A percentile compares a stretch with the other conserved stretches of the same genome.
Conservation (phyloP, 768 basidiomycete species). For the Calocybe gangraenosa region DNA sequence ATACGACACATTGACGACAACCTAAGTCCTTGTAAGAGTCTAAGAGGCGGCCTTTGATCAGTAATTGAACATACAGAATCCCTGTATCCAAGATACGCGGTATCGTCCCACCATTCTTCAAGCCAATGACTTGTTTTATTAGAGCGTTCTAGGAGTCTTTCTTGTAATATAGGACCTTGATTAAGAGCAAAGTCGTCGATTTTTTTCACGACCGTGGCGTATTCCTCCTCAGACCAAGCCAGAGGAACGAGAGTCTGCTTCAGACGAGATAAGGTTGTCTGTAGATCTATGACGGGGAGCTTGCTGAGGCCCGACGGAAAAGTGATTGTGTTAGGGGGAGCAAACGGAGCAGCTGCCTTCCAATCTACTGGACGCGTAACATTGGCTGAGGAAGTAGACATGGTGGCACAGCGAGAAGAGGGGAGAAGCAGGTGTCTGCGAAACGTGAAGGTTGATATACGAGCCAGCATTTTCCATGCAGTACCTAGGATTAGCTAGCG, state of each 20-base stretch:
- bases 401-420: slow-evolving; percentile 7
- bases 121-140: slow-evolving; percentile 73
- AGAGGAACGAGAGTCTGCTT: slow-evolving; percentile 72
- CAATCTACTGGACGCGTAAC: slow-evolving; percentile 49
- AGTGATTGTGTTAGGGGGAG: slow-evolving; percentile 49
- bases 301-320: slow-evolving; percentile 61
- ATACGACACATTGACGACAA: slow-evolving; percentile 91
- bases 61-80: slow-evolving; percentile 57
- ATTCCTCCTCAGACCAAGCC: slow-evolving; percentile 60
- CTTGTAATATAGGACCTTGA: slow-evolving; percentile 57
- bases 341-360: slow-evolving; percentile 67
- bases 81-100: slow-evolving; percentile 77
- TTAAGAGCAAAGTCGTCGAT: slow-evolving; percentile 61
- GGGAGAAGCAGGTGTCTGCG: slow-evolving; percentile 1
- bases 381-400: slow-evolving; percentile 19
- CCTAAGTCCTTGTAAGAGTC: slow-evolving; percentile 28
- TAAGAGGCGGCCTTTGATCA: background rate
- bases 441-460: slow-evolving; percentile 5
- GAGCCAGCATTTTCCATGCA: slow-evolving; percentile 10
- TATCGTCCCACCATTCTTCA: slow-evolving; percentile 93
- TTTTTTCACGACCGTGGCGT: slow-evolving; percentile 46
- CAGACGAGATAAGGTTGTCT: slow-evolving; percentile 61
- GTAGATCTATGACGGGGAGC: slow-evolving; percentile 73
- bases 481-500: background rate
- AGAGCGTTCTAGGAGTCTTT: slow-evolving; percentile 52